Evolutionary conservation across 2,329 filamentous ascomycete species (phyloP), one percentile per base, ranked within the genome.

Genomic region (Myrmaecium sp.): DNA sequence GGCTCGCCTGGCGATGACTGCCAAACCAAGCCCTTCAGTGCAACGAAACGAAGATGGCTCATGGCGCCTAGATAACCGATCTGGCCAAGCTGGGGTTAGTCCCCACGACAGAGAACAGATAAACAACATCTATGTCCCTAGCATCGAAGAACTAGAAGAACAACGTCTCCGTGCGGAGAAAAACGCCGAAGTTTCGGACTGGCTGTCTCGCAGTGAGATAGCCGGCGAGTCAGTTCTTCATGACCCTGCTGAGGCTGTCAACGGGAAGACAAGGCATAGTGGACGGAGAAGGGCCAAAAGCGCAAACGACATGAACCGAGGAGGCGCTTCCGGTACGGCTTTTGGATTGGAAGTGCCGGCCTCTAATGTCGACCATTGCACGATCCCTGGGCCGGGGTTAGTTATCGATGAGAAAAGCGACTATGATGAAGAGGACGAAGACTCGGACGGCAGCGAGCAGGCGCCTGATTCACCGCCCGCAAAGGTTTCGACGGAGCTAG

Each of bases 131-230:
- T 52, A 52, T 23, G 49, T 64, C 4, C 52, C 52, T 9, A 66
- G 55, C 25, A 47, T 65, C 5, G 61, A 64, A 25, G 62, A 69
- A 14, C 46, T 65, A 25, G 53, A 58, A 25, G 47, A 57, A 22
- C 47, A 57, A 30, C 54, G 58, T 26, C 47, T 57, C 17, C 45
- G 55, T 17, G 52, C 57, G 3, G 58, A 66, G 26, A 66, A 59
- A 37, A 65, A 66, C 30, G 49, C 54, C 6, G 61, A 66, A 28
- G 64, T 70, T 17, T 51, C 55, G 27, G 49, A 55, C 13, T 70
- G 66, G 66, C 53, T 66, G 3, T 55, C 47, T 9, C 52, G 46
- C 27, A 55, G 46, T 29, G 49, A 54, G 29, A 53, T 55, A 8
- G 56, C 56, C n/a, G 64, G 57, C 34, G 56, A 57, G 51, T 49